These are phyloP conservation scores for Cryptococcus floricola DNA, from an alignment of 1,284 basidiomycete genomes.

Conservation along the genomic window DNA sequence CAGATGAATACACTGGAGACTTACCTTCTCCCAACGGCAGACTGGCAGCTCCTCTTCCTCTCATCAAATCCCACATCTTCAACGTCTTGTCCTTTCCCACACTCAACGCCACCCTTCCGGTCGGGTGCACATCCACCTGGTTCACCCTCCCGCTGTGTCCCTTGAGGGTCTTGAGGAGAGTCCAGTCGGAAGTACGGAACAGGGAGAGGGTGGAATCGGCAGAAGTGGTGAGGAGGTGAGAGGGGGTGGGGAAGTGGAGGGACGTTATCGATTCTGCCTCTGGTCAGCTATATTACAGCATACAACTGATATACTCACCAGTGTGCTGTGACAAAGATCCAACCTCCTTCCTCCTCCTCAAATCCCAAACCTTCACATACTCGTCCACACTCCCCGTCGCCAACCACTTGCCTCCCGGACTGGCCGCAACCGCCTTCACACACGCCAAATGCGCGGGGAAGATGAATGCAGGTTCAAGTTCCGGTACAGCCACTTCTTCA, in stretches of 20 bases:
- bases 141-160: conserved; percentile 93
- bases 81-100: conserved; percentile 87
- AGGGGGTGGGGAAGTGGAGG: conserved; percentile 78
- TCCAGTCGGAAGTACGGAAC: conserved; percentile 91
- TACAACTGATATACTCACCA: conserved; percentile 56
- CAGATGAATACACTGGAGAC: conserved; percentile 7
- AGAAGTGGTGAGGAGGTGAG: conserved; percentile 82
- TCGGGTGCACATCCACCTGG: conserved; percentile 83
- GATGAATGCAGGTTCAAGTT: conserved; percentile 80
- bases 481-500: conserved; percentile 8
- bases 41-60: conserved; percentile 83
- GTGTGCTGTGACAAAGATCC: conserved; percentile 89
- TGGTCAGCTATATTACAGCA: neutral
- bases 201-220: conserved; percentile 85
- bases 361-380: conserved; percentile 96
- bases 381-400: conserved; percentile 93
- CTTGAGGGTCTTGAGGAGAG: conserved; percentile 76
- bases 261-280: conserved; percentile 80
- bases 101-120: conserved; percentile 81
- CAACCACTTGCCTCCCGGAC: conserved; percentile 90
- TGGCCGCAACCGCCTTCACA: conserved; percentile 82
- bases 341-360: conserved; percentile 82
- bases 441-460: conserved; percentile 95
- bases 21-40: conserved; percentile 79
- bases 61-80: conserved; percentile 98